phyloP scores from a whole-genome alignment of 306 rosid genomes.

The Mimosa pudica region DNA sequence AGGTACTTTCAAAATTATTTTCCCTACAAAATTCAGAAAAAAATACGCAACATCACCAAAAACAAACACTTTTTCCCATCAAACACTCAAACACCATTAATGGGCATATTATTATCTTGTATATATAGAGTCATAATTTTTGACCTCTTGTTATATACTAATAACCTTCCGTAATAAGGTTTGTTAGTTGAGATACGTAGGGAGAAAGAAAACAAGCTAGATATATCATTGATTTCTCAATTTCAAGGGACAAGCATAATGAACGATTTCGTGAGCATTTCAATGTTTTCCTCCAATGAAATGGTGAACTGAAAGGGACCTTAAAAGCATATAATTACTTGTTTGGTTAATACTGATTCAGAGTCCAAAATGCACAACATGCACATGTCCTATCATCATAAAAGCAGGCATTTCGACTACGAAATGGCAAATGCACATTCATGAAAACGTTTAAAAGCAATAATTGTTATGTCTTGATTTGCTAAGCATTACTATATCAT shows the following conservation, averaged over 20 bases:
- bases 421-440: background rate
- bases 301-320: constrained; percentile 2
- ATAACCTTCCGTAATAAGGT: background rate
- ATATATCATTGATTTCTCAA: background rate
- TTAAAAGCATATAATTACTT: background rate
- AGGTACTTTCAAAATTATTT: too few species aligned
- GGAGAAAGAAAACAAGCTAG: background rate
- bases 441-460: too few species aligned
- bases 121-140: too few species aligned
- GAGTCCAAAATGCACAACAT: background rate
- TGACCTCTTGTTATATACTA: background rate
- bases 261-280: background rate
- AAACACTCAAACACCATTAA: background rate
- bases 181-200: constrained; percentile 4
- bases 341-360: background rate
- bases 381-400: background rate
- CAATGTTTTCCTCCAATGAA: background rate
- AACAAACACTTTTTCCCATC: background rate
- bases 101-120: background rate
- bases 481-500: too few species aligned
- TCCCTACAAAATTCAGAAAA: too few species aligned
- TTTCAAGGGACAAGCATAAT: background rate
- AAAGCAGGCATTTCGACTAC: background rate
- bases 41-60: background rate
- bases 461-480: too few species aligned